A percentile compares a stretch with the other conserved stretches of the same genome.
These are phyloP conservation scores for Fraxinus excelsior DNA, from an alignment of 257 asterid species.

Conservation along the genomic window DNA sequence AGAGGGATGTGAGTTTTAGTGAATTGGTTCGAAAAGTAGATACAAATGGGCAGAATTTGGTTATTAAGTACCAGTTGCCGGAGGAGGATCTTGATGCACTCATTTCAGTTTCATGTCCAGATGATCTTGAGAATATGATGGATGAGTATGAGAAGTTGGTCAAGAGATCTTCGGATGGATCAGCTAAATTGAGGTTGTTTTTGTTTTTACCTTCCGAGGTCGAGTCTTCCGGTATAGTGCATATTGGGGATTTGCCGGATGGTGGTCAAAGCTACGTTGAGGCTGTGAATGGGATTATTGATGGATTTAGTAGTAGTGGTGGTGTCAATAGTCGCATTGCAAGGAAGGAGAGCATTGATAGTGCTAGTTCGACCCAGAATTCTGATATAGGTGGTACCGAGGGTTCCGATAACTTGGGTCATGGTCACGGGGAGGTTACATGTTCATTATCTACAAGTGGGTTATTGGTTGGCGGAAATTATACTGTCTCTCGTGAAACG, in stretches of 20 bases:
- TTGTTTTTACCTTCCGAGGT: constrained; percentile 78
- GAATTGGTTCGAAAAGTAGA: constrained; percentile 69
- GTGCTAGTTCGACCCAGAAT: constrained; percentile 66
- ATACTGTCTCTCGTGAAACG: constrained; percentile 42
- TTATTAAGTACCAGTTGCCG: constrained; percentile 91
- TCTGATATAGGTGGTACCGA: constrained; percentile 68
- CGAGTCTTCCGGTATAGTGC: constrained; percentile 45
- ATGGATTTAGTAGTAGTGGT: constrained; percentile 40
- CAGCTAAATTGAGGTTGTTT: constrained; percentile 87
- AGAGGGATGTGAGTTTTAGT: constrained; percentile 55
- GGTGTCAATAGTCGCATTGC: constrained; percentile 32
- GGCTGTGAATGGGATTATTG: constrained; percentile 84
- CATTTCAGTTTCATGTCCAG: constrained; percentile 85
- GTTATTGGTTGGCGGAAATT: constrained; percentile 47
- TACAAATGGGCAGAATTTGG: constrained; percentile 54
- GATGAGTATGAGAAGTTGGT: constrained; percentile 85
- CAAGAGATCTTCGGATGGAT: constrained; percentile 74
- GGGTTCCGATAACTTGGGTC: constrained; percentile 48
- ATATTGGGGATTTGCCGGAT: constrained; percentile 64
- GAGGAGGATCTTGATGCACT: constrained; percentile 98
- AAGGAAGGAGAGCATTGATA: constrained; percentile 72
- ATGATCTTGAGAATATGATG: constrained; percentile 98
- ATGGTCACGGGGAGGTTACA: constrained; percentile 46
- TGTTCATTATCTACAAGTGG: constrained; percentile 49
- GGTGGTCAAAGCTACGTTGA: constrained; percentile 81